A percentile compares a stretch with the other conserved stretches of the same genome.
Evolutionary conservation across 192 early-diverging fungal species (phyloP).

Genomic region (Piromyces sp.): DNA sequence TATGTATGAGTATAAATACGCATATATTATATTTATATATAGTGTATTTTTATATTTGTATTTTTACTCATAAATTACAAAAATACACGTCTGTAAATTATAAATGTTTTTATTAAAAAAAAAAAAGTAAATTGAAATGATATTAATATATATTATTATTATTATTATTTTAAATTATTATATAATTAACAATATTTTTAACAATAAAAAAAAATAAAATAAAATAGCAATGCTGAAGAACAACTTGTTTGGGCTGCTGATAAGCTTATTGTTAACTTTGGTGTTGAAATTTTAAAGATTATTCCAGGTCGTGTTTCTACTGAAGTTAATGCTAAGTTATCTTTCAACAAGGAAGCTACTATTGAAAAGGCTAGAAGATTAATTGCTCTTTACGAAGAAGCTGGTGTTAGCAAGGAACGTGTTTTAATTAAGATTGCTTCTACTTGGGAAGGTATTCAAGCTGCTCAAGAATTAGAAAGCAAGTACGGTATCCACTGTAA

Average conservation of each 20-base stretch:
- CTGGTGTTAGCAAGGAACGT: constrained; percentile 71
- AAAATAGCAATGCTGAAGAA: constrained; percentile 38
- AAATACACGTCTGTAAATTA: no score
- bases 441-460: constrained; percentile 98
- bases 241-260: constrained; percentile 75
- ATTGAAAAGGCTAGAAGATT: constrained; percentile 78
- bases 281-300: constrained; percentile 85
- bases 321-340: constrained; percentile 91
- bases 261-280: constrained; percentile 94
- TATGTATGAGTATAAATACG: no score
- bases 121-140: no score
- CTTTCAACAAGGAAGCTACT: constrained; percentile 86
- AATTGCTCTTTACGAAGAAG: constrained; percentile 80
- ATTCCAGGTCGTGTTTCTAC: constrained; percentile 96
- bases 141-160: no score
- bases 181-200: no score
- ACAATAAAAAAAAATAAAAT: background rate
- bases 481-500: constrained; percentile 92
- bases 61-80: no score
- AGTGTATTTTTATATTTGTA: no score
- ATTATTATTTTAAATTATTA: no score
- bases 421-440: constrained; percentile 98
- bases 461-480: constrained; percentile 74
- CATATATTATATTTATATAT: no score
- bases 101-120: no score